Base-by-base conservation (phyloP, 2,329 filamentous ascomycete genomes). In the Calycina herbarum region DNA sequence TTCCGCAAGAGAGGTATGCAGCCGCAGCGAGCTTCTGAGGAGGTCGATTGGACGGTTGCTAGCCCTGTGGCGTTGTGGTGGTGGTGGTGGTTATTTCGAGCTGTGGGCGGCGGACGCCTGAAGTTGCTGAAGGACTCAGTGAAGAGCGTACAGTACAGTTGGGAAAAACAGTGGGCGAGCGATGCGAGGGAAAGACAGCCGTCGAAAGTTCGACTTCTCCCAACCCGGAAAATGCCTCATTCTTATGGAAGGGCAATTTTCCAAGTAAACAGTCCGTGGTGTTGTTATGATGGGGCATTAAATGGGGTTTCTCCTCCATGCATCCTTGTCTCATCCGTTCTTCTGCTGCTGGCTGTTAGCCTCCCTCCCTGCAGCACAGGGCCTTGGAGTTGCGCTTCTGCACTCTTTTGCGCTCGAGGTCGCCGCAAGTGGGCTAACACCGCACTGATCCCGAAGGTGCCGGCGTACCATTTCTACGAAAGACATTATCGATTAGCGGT, bases 361-460 rank as follows among this genome's bases (percentile, higher is more conserved):
- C 13, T 13, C 38, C 38, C 38, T 40, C 38, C 38, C 38, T 40
- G 38, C 38, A 15, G 38, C 13, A 40, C 13, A 29, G 35, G 35
- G 10, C 35, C 35, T 38, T 38, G 35, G 35, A 38, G 38, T 40
- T 40, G 38, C 38, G 38, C 38, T 40, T 40, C 38, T 40, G 38
- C 38, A 17, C 38, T 40, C 38, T 40, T 15, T 13, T 40, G 35
- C 35, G 35, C 35, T 40, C 35, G 35, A 40, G 35, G 35, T 15
- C 35, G 35, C 35, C 35, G 35, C 35, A 40, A 40, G 38, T 40
- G 11, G 38, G 38, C 38, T 40, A 40, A 17, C 38, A 54, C 20
- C 20, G 48, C 48, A 54, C 24, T 54, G 48, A 54, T 54, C 48
- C 48, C 48, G 48, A 54, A 54, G 20, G 48, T 54, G 11, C 48